phyloP scores from a whole-genome alignment of 75 land plant genomes.

The Chamaecyparis obtusa region DNA sequence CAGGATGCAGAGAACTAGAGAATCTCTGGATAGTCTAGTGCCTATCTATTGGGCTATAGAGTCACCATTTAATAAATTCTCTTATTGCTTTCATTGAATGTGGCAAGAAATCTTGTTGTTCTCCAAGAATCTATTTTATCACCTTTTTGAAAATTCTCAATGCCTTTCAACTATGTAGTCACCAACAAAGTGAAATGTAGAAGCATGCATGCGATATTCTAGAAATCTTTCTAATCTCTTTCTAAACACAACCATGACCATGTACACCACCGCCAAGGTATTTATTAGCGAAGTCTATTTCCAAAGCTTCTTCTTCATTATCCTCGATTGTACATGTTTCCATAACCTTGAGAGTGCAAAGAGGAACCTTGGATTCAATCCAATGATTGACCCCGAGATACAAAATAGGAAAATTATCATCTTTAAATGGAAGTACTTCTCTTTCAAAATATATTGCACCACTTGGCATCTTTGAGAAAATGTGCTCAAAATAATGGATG shows the following conservation, averaged over 20 bases:
- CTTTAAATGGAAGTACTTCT: conserved; percentile 59
- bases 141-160: no score
- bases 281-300: conserved; percentile 96
- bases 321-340: conserved; percentile 70
- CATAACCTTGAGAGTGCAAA: conserved; percentile 70
- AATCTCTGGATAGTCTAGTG: no score
- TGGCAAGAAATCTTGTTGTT: no score
- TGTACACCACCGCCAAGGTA: conserved; percentile 97
- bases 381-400: conserved; percentile 55
- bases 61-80: no score
- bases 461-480: conserved; percentile 58
- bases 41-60: no score
- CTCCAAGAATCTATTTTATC: no score
- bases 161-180: no score
- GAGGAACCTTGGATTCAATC: conserved; percentile 49
- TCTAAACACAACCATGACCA: conserved; percentile 83
- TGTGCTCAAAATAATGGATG: conserved; percentile 80
- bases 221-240: no score
- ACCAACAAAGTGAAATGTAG: no score
- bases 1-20: no score
- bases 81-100: no score
- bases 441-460: conserved; percentile 86
- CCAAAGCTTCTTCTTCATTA: conserved; percentile 62
- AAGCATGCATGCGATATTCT: no score
- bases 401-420: conserved; percentile 10